Evolutionary conservation across 2,329 filamentous ascomycete species (phyloP).

Genomic region (Aureobasidium sp.): DNA sequence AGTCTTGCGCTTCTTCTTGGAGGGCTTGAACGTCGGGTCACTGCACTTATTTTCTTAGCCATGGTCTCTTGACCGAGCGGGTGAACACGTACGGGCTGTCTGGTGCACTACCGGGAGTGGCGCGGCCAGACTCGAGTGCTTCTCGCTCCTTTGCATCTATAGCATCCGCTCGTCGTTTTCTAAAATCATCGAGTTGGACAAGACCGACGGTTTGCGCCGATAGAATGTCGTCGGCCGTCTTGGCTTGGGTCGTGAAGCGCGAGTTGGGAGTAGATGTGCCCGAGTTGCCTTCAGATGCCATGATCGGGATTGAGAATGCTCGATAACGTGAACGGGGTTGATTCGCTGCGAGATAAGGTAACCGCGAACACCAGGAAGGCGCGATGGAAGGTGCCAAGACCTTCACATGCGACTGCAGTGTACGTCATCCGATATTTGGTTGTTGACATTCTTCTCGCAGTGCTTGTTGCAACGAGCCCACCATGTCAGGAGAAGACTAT

Average conservation of each 20-base stretch:
- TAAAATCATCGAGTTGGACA: slow-evolving; percentile 85
- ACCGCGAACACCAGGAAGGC: background rate
- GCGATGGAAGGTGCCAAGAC: background rate
- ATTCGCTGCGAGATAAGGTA: background rate
- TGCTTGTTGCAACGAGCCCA: background rate
- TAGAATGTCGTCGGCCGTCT: slow-evolving; percentile 70
- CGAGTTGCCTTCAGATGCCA: slow-evolving; percentile 13
- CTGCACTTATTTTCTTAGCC: slow-evolving; percentile 51
- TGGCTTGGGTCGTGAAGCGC: slow-evolving; percentile 68
- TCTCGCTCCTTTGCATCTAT: slow-evolving; percentile 60
- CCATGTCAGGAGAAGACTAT: slow-evolving; percentile 11
- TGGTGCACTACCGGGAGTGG: slow-evolving; percentile 46
- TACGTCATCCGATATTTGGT: background rate
- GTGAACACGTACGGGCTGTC: slow-evolving; percentile 36
- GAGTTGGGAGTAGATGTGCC: slow-evolving; percentile 19
- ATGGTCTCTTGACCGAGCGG: slow-evolving; percentile 18
- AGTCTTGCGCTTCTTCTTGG: slow-evolving; percentile 50
- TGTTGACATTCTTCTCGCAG: background rate
- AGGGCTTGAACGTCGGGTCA: slow-evolving; percentile 41
- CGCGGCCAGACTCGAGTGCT: slow-evolving; percentile 4
- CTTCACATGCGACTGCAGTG: background rate
- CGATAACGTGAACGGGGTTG: background rate
- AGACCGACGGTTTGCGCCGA: slow-evolving; percentile 85
- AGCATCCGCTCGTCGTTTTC: slow-evolving; percentile 91
- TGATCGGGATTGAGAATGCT: slow-evolving; percentile 6